Base-by-base conservation (phyloP, 768 basidiomycete genomes). In the Rubroboletus pulcherrimus region DNA sequence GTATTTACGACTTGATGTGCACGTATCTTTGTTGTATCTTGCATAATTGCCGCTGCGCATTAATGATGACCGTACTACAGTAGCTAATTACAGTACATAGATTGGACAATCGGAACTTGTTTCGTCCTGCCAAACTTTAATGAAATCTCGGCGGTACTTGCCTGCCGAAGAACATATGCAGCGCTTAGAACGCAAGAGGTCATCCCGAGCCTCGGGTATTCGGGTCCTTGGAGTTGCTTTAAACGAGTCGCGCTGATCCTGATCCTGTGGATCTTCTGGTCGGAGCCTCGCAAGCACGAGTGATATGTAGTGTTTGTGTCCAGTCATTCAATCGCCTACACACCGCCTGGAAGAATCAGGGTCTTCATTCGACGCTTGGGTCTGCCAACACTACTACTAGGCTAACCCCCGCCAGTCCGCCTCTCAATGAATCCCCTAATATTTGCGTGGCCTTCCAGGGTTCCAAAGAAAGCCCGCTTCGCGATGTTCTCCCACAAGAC, bases 381-480 rank as follows among this genome's bases (percentile, higher is more conserved):
- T 49, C 19, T 33, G 38, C 34, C 15, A 33, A 29, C 12, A 4
- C 11, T 19, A 30, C 11, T 19, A 30, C 19, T 31, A 29, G 26
- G 42, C 55, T 67, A 73, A 54, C 68, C 71, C 7, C 71, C 74
- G 30, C 73, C 71, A 2, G 81, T 83, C 66, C 87, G 77, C 64
- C 88, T 77, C 71, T 91, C 89, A 60, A 91, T 90, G 71, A 91
- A 91, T 12, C 81, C 84, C 66, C 84, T 81, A 67, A 92, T 88
- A 62, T 86, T 88, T 35, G 81, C 75, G 68, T 92, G 90, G 3
- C 89, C 90, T 49, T 89, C 89, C 53, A 85, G 62, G 60, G 78
- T 89, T 26, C 84, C 90, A 73, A 95, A 93, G 77, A 96, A 91
- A 72, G 84, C 88, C 54, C 90, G 80, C 65, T 85, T 85, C 26